Percentiles rank a stretch among this genome's conserved stretches.
Evolutionary conservation across 768 basidiomycete genomes (phyloP).

Genomic region (Boletus rubropictus): DNA sequence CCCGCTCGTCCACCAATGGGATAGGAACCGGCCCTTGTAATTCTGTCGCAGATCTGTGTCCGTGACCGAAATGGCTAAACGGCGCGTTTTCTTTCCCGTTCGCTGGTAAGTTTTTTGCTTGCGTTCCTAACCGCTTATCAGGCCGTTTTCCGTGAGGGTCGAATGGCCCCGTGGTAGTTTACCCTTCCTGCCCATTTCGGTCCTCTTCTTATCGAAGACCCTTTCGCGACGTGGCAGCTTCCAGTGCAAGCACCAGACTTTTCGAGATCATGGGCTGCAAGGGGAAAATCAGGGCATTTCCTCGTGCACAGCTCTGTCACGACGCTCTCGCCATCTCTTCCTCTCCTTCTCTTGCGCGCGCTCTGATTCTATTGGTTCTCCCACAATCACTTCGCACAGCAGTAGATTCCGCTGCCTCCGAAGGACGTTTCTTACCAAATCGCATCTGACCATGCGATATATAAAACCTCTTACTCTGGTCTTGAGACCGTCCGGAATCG

Average conservation of each 20-base stretch:
- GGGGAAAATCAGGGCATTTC: slow-evolving; percentile 27
- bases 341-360: neutral
- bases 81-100: slow-evolving; percentile 10
- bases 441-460: slow-evolving; percentile 15
- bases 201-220: slow-evolving; percentile 23
- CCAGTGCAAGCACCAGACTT: slow-evolving; percentile 12
- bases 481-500: neutral
- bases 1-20: slow-evolving; percentile 5
- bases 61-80: slow-evolving; percentile 10
- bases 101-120: slow-evolving; percentile 12
- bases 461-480: slow-evolving; percentile 23
- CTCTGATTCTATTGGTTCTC: slow-evolving; percentile 16
- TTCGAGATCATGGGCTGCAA: slow-evolving; percentile 17
- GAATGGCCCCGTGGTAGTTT: slow-evolving; percentile 28
- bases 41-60: slow-evolving; percentile 11
- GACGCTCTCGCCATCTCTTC: slow-evolving; percentile 1
- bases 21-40: slow-evolving; percentile 2
- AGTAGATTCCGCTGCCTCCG: slow-evolving; percentile 27
- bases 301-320: slow-evolving; percentile 21
- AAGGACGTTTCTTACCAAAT: slow-evolving; percentile 30
- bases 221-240: slow-evolving; percentile 27
- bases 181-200: slow-evolving; percentile 24
- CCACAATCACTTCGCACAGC: slow-evolving; percentile 32
- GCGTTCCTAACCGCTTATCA: slow-evolving; percentile 19
- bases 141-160: slow-evolving; percentile 24